Conservation (phyloP, 2,329 filamentous ascomycete species). For the Daldinia eschscholtzii region DNA sequence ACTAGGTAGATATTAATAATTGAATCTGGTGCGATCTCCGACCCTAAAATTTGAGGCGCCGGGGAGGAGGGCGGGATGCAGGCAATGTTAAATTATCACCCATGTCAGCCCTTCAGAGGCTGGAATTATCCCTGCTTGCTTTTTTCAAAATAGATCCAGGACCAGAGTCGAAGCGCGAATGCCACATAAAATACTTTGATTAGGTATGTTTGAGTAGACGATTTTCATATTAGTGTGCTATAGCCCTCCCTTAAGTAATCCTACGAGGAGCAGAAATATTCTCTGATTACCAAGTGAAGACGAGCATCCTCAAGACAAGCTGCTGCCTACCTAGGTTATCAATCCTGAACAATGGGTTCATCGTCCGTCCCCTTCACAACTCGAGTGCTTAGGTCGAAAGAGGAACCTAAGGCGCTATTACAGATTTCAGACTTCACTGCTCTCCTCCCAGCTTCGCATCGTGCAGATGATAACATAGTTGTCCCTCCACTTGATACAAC, state of each 20-base stretch:
- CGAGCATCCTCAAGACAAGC: not conserved
- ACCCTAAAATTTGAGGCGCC: slow-evolving; percentile 14
- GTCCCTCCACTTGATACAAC: slow-evolving; percentile 41
- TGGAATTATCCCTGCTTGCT: slow-evolving; percentile 12
- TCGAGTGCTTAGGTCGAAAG: slow-evolving; percentile 26
- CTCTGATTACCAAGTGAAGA: not conserved
- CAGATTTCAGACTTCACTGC: slow-evolving; percentile 28
- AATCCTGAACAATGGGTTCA: slow-evolving; percentile 17
- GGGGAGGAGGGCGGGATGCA: slow-evolving; percentile 9
- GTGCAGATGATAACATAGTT: slow-evolving; percentile 50
- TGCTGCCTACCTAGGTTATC: not conserved
- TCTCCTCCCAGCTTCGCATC: slow-evolving; percentile 51
- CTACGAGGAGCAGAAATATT: not conserved
- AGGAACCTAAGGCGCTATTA: not conserved
- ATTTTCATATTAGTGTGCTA: slow-evolving; percentile 14
- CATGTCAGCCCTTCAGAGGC: slow-evolving; percentile 16
- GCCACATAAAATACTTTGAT: slow-evolving; percentile 10
- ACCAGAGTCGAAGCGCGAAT: not conserved
- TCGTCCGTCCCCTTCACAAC: slow-evolving; percentile 36
- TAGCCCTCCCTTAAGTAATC: not conserved
- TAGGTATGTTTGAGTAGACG: not conserved
- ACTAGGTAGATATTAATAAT: not conserved
- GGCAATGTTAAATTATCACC: slow-evolving; percentile 21
- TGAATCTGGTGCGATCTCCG: slow-evolving; percentile 23
- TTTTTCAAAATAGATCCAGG: slow-evolving; percentile 6